Evolutionary conservation across 345 rosid genomes (phyloP), one percentile per base, ranked within the genome.

Genomic region (Boechera divaricarpa): DNA sequence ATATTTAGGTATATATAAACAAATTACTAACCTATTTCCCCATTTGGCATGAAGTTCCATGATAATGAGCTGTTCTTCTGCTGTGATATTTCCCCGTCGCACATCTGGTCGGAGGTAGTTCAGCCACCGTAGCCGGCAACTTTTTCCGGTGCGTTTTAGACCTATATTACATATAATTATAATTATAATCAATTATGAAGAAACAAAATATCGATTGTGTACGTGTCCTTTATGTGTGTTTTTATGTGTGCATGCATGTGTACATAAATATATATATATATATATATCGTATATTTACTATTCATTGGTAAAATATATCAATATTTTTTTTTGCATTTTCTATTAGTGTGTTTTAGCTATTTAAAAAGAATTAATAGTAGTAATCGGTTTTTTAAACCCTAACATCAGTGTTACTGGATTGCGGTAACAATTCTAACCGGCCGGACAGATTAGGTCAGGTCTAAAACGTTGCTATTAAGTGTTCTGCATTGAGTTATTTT

Each of bases 41-140:
- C 88, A 88, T 82, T 87, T 86, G 6, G 92, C 85, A 81, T 90
- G 98, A 33, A 92, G 89, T 42, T 89, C 92, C 85, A 92, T 87
- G 87, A 92, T 92, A 83, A 87, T 35, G 35, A 85, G 88, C 60
- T 92, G 91, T 65, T 90, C 98, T 39, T 92, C 96, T 1, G 86
- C 82, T 2, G 96, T 87, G 45, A 92, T 92, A 53, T 92, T 92
- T 57, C 98, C 98, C 76, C 98, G 70, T 36, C 93, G 86, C 8
- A 92, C 89, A 51, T 90, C 92, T 0, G 98, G 94, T 5, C 94
- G 87, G 58, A 90, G 86, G 69, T 92, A 92, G 82, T 92, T 92
- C 74, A 92, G 78, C 98, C 98, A 92, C 35, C 97, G 87, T 39
- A 92, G 96, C 67, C 97, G 85, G 74, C 96, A 92, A 70, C 98